These are phyloP conservation scores for Cucumis melo DNA, from an alignment of 306 rosid species.

Conservation along the genomic window DNA sequence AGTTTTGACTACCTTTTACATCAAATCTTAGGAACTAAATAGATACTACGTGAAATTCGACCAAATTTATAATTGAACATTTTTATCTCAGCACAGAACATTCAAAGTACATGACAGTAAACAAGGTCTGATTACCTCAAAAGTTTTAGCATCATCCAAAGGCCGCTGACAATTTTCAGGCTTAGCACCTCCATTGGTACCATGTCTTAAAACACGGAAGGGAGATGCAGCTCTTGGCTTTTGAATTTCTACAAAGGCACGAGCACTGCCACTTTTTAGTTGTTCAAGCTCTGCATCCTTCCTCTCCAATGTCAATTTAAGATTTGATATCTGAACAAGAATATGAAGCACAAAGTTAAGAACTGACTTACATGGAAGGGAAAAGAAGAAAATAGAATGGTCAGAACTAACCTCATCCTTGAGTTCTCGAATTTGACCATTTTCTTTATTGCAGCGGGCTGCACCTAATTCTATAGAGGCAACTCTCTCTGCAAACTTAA, in stretches of 20 bases:
- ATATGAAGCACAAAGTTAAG: background rate
- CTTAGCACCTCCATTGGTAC: constrained; percentile 27
- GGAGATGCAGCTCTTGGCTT: constrained; percentile 72
- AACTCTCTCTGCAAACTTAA: constrained; percentile 96
- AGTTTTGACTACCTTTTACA: background rate
- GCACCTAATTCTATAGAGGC: constrained; percentile 91
- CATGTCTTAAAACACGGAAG: constrained; percentile 51
- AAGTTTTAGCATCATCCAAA: constrained; percentile 35
- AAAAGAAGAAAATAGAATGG: constrained; percentile 12
- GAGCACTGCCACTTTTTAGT: constrained; percentile 36
- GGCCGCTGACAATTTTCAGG: constrained; percentile 40
- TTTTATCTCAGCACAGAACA: background rate
- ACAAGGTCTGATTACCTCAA: constrained; percentile 31
- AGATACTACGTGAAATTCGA: background rate
- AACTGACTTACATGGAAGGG: background rate
- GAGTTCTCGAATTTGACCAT: constrained; percentile 70
- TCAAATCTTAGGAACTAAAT: background rate
- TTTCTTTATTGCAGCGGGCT: constrained; percentile 79
- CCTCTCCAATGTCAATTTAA: constrained; percentile 62
- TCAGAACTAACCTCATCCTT: constrained; percentile 64
- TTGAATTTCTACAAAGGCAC: constrained; percentile 35
- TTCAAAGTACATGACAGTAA: background rate
- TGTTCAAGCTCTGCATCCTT: constrained; percentile 74
- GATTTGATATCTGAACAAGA: constrained; percentile 46
- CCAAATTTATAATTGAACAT: background rate